These are phyloP conservation scores for Parietaria judaica DNA, from an alignment of 306 rosid species.

Conservation along the genomic window DNA sequence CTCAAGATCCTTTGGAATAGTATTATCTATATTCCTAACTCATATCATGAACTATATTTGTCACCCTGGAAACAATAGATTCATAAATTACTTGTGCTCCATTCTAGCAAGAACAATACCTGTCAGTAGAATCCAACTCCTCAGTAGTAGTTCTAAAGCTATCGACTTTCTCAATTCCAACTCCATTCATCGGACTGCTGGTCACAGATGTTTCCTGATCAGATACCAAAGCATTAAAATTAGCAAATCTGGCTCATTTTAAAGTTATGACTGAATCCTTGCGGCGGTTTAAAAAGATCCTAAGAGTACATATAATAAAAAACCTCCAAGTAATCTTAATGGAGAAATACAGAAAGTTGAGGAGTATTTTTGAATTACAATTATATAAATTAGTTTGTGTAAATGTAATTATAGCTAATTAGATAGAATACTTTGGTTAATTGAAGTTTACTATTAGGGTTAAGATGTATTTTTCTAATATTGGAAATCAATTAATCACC, in stretches of 20 bases:
- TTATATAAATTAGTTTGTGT: no score
- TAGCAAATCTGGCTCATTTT: background rate
- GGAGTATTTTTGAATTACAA: no score
- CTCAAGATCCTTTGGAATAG: constrained; percentile 25
- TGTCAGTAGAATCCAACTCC: constrained; percentile 34
- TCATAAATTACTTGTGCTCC: background rate
- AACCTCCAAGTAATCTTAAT: background rate
- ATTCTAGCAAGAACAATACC: constrained; percentile 30
- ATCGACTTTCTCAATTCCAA: constrained; percentile 32
- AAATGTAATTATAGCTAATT: no score
- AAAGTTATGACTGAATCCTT: background rate
- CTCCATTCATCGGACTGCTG: constrained; percentile 47
- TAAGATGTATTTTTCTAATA: no score
- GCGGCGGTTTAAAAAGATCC: background rate
- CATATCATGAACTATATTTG: constrained; percentile 11
- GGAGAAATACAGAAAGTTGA: background rate
- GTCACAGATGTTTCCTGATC: constrained; percentile 58
- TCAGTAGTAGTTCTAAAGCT: constrained; percentile 26
- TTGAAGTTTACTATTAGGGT: no score
- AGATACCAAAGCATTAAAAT: constrained; percentile 21
- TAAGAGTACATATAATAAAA: no score
- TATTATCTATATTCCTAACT: constrained; percentile 31
- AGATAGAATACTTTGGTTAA: no score
- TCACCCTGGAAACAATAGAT: background rate
- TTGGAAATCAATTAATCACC: no score